Evolutionary conservation across 768 basidiomycete genomes (phyloP).

Genomic region (Inosperma sp.): DNA sequence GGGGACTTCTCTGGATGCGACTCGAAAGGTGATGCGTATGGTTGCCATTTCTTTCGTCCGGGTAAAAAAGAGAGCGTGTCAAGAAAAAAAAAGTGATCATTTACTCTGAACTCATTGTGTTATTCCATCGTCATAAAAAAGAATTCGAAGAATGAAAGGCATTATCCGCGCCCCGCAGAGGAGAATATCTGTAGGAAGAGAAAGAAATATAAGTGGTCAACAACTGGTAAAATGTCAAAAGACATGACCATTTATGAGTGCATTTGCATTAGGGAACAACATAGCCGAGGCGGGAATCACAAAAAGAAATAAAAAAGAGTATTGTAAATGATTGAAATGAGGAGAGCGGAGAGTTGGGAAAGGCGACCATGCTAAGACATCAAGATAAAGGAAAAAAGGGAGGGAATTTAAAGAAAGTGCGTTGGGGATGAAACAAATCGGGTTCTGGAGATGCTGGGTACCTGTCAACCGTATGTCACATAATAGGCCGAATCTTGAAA

Average conservation of each 20-base stretch:
- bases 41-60: no score
- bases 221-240: background rate
- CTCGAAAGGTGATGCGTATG: no score
- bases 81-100: background rate
- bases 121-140: background rate
- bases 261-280: background rate
- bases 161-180: conserved; percentile 3
- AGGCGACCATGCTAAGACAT: background rate
- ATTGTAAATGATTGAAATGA: no score
- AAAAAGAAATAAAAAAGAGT: no score
- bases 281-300: background rate
- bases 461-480: background rate
- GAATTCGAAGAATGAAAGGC: background rate
- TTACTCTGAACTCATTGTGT: background rate
- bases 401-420: background rate
- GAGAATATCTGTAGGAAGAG: background rate
- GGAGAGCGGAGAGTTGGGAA: background rate
- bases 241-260: background rate
- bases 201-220: background rate
- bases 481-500: no score
- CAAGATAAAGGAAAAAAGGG: background rate
- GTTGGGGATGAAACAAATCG: background rate
- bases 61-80: no score
- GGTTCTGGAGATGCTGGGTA: background rate
- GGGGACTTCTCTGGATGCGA: no score